Conservation (phyloP, 2,329 filamentous ascomycete species). For the Eutypa lata region DNA sequence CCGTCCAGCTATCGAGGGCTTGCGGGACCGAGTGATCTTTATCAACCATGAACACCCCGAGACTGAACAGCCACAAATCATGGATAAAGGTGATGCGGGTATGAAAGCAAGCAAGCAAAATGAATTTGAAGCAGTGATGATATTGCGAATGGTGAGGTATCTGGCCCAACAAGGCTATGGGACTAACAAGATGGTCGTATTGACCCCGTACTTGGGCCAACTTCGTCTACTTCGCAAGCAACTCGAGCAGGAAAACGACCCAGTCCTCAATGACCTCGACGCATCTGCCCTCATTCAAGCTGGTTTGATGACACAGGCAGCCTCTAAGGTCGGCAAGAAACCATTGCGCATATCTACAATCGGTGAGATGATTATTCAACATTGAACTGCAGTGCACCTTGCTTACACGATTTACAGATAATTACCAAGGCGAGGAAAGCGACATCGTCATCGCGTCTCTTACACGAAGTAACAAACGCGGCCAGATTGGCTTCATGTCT, state of each 20-base stretch:
- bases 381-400: too few species aligned
- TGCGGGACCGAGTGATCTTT: slow-evolving; percentile 61
- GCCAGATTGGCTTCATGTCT: slow-evolving; percentile 69
- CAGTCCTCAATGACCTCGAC: slow-evolving; percentile 67
- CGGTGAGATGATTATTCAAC: neutral
- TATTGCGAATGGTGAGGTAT: slow-evolving; percentile 62
- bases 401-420: slow-evolving; percentile 47
- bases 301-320: slow-evolving; percentile 55
- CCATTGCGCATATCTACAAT: slow-evolving; percentile 65
- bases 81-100: slow-evolving; percentile 48
- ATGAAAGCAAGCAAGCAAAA: slow-evolving; percentile 59
- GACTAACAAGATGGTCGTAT: slow-evolving; percentile 61
- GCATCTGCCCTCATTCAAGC: slow-evolving; percentile 59
- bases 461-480: slow-evolving; percentile 60
- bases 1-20: slow-evolving; percentile 49
- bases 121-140: slow-evolving; percentile 62
- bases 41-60: slow-evolving; percentile 61
- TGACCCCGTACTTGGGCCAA: slow-evolving; percentile 73
- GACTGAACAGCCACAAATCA: slow-evolving; percentile 35
- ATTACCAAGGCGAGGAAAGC: slow-evolving; percentile 76
- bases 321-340: slow-evolving; percentile 47
- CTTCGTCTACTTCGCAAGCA: slow-evolving; percentile 53
- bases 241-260: slow-evolving; percentile 57
- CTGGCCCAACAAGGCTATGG: slow-evolving; percentile 69
- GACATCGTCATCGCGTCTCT: slow-evolving; percentile 68